These are phyloP conservation scores for Rhodosporidiobolus sp. DNA, from an alignment of 768 basidiomycete species.

Conservation along the genomic window DNA sequence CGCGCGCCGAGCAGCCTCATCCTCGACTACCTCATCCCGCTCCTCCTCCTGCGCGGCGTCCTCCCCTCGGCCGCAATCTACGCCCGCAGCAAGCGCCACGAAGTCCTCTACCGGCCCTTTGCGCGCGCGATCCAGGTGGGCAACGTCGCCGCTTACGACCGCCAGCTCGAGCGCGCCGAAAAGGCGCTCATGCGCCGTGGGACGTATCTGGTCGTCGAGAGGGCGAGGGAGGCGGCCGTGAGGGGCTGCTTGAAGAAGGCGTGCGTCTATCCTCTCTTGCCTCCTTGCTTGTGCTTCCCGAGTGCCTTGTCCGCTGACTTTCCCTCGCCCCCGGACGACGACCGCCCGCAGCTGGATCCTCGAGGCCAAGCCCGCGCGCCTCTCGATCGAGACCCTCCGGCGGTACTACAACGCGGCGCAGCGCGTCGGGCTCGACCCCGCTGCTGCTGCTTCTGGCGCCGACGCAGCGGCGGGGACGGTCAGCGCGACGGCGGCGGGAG, in stretches of 20 bases:
- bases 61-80: constrained; percentile 73
- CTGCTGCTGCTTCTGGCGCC: no score
- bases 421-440: constrained; percentile 57
- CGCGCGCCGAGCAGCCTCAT: constrained; percentile 64
- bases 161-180: constrained; percentile 66
- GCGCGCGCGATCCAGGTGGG: constrained; percentile 71
- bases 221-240: constrained; percentile 80
- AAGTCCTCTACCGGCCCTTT: constrained; percentile 75
- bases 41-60: constrained; percentile 81
- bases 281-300: neutral
- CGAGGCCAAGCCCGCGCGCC: constrained; percentile 66
- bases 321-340: neutral
- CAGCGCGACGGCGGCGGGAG: no score
- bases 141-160: constrained; percentile 75
- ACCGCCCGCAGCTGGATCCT: constrained; percentile 67
- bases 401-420: constrained; percentile 19
- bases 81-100: constrained; percentile 57
- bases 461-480: no score
- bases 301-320: neutral
- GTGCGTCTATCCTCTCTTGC: constrained; percentile 45
- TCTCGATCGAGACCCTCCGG: constrained; percentile 74
- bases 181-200: constrained; percentile 76
- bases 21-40: constrained; percentile 81
- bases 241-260: constrained; percentile 66
- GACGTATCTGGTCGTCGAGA: constrained; percentile 80